phyloP scores from a whole-genome alignment of 371 early-diverging fungal species.

The Mucor mucedo region DNA sequence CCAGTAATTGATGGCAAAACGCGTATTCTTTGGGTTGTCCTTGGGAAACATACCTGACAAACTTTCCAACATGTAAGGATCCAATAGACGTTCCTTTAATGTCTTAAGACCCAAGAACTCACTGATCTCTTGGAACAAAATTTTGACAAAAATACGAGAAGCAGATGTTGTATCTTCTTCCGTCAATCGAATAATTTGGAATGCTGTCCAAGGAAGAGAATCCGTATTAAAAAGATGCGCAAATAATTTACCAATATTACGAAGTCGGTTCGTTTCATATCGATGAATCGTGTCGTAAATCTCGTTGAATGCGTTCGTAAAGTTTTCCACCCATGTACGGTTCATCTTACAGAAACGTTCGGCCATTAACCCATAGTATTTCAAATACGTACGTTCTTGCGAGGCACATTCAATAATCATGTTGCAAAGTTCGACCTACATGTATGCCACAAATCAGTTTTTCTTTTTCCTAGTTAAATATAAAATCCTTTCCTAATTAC shows the following conservation, averaged over 20 bases:
- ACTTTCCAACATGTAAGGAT: slow-evolving; percentile 64
- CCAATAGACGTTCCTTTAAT: slow-evolving; percentile 78
- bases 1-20: slow-evolving; percentile 98
- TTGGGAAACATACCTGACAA: slow-evolving; percentile 91
- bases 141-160: slow-evolving; percentile 97
- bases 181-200: slow-evolving; percentile 80
- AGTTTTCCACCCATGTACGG: slow-evolving; percentile 79
- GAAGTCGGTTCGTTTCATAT: slow-evolving; percentile 91
- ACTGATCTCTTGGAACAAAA: slow-evolving; percentile 90
- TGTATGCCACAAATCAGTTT: not conserved
- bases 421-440: slow-evolving; percentile 83
- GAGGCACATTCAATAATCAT: slow-evolving; percentile 98
- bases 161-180: slow-evolving; percentile 94
- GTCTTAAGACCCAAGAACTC: slow-evolving; percentile 83
- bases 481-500: slow-evolving; percentile 27
- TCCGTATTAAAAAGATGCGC: slow-evolving; percentile 89
- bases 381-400: slow-evolving; percentile 94
- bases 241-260: slow-evolving; percentile 93
- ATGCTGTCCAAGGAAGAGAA: slow-evolving; percentile 86
- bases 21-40: slow-evolving; percentile 85
- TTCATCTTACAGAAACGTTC: slow-evolving; percentile 93
- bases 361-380: slow-evolving; percentile 91
- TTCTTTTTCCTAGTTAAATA: not conserved
- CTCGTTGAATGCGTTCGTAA: slow-evolving; percentile 79
- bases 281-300: slow-evolving; percentile 92